phyloP scores from a whole-genome alignment of 176 grass and related monocot species.

The Alloteropsis semialata region DNA sequence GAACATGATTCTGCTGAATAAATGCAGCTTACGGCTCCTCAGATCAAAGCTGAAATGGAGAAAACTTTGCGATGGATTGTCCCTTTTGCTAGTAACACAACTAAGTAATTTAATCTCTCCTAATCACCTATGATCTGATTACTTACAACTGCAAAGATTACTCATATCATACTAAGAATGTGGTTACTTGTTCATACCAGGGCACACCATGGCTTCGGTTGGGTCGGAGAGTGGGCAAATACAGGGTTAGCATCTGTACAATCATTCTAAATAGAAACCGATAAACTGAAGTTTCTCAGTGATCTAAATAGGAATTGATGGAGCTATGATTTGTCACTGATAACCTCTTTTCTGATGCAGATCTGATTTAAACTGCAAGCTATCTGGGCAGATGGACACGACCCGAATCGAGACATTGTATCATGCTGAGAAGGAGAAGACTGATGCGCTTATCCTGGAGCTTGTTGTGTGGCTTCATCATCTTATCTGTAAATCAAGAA shows the following conservation, averaged over 20 bases:
- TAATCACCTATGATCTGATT: slow-evolving; percentile 3
- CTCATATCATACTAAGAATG: slow-evolving; percentile 24
- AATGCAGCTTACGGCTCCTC: slow-evolving; percentile 67
- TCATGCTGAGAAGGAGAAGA: slow-evolving; percentile 86
- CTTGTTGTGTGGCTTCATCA: slow-evolving; percentile 88
- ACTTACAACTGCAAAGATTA: slow-evolving; percentile 4
- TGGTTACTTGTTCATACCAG: slow-evolving; percentile 52
- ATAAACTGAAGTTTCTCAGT: slow-evolving; percentile 22
- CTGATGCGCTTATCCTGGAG: slow-evolving; percentile 76
- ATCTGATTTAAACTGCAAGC: slow-evolving; percentile 62
- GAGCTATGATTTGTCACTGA: slow-evolving; percentile 16
- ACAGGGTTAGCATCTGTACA: slow-evolving; percentile 64
- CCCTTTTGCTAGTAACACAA: slow-evolving; percentile 81
- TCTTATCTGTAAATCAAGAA: slow-evolving; percentile 79
- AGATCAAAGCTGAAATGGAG: slow-evolving; percentile 97
- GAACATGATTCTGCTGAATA: slow-evolving; percentile 33
- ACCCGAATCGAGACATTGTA: slow-evolving; percentile 80
- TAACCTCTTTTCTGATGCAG: slow-evolving; percentile 36
- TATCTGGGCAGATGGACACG: slow-evolving; percentile 57
- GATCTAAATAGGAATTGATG: neutral
- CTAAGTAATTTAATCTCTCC: slow-evolving; percentile 56
- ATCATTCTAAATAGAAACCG: slow-evolving; percentile 18
- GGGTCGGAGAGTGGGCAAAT: slow-evolving; percentile 99
- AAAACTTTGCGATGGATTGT: slow-evolving; percentile 90
- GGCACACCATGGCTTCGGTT: slow-evolving; percentile 91